These are phyloP conservation scores for Malassezia slooffiae DNA, from an alignment of 1,284 basidiomycete genomes.

Conservation along the genomic window DNA sequence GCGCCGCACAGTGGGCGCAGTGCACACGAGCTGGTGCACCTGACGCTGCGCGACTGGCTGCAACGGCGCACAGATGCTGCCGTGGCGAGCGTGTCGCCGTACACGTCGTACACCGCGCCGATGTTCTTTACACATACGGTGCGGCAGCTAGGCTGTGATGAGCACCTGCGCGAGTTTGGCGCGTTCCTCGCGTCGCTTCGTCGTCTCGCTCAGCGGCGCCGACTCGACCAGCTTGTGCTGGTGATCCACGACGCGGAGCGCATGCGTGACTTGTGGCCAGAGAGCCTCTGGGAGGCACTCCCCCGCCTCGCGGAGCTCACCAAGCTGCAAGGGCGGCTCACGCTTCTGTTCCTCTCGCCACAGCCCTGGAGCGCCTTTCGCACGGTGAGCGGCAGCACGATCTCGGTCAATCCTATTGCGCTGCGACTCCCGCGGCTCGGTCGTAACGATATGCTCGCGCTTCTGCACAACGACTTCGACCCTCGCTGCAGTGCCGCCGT, in stretches of 20 bases:
- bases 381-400: slow-evolving; percentile 20
- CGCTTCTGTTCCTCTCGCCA: slow-evolving; percentile 21
- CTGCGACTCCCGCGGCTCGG: slow-evolving; percentile 23
- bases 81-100: slow-evolving; percentile 7
- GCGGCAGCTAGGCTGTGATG: slow-evolving; percentile 4
- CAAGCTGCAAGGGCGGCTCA: slow-evolving; percentile 18
- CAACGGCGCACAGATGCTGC: not conserved
- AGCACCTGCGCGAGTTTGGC: slow-evolving; percentile 3
- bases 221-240: slow-evolving; percentile 16
- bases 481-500: not conserved
- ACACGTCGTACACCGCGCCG: slow-evolving; percentile 7
- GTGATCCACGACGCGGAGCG: slow-evolving; percentile 31
- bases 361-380: slow-evolving; percentile 29
- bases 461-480: slow-evolving; percentile 23
- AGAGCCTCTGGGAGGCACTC: slow-evolving; percentile 29
- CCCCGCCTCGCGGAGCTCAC: slow-evolving; percentile 20
- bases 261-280: slow-evolving; percentile 37
- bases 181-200: not conserved
- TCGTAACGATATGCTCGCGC: slow-evolving; percentile 18
- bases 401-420: slow-evolving; percentile 23
- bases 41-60: not conserved
- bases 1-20: slow-evolving; percentile 1
- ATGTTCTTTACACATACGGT: slow-evolving; percentile 6
- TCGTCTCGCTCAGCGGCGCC: not conserved
- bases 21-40: not conserved